Conservation (phyloP, 2,329 filamentous ascomycete species). For the Ceratocystis eucalypticola region DNA sequence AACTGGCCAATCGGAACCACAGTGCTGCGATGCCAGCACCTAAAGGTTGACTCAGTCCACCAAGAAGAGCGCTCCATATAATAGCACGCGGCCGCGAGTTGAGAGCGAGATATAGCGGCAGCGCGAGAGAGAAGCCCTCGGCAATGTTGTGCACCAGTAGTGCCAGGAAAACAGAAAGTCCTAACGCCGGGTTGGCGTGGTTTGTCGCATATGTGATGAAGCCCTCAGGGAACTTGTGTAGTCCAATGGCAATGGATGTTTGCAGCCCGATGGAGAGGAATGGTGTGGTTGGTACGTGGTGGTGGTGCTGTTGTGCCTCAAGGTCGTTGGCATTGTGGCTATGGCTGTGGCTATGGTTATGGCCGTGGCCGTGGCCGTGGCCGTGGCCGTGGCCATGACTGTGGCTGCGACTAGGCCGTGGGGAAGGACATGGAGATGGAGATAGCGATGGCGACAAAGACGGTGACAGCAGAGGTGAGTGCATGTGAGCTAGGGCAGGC, state of each 20-base stretch:
- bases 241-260: conserved; percentile 83
- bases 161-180: conserved; percentile 85
- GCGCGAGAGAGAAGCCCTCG: conserved; percentile 86
- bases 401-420: conserved; percentile 8
- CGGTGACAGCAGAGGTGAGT: not conserved
- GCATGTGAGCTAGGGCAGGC: not conserved
- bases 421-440: not conserved
- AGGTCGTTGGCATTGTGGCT: conserved; percentile 24
- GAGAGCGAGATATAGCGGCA: conserved; percentile 85
- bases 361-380: conserved; percentile 21
- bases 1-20: conserved; percentile 61
- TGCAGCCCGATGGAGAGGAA: conserved; percentile 93
- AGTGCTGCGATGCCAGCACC: conserved; percentile 73
- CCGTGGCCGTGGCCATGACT: conserved; percentile 12
- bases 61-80: conserved; percentile 67
- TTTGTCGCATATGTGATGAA: conserved; percentile 94
- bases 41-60: conserved; percentile 73
- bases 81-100: conserved; percentile 70
- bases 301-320: conserved; percentile 55
- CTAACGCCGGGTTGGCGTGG: conserved; percentile 79
- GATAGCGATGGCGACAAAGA: not conserved
- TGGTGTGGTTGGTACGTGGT: conserved; percentile 87
- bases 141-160: conserved; percentile 97
- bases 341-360: conserved; percentile 12
- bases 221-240: conserved; percentile 86